Percentiles rank a stretch among this genome's conserved stretches.
These are phyloP conservation scores for Candida peoriensis DNA, from an alignment of 805 yeast species.

Conservation along the genomic window DNA sequence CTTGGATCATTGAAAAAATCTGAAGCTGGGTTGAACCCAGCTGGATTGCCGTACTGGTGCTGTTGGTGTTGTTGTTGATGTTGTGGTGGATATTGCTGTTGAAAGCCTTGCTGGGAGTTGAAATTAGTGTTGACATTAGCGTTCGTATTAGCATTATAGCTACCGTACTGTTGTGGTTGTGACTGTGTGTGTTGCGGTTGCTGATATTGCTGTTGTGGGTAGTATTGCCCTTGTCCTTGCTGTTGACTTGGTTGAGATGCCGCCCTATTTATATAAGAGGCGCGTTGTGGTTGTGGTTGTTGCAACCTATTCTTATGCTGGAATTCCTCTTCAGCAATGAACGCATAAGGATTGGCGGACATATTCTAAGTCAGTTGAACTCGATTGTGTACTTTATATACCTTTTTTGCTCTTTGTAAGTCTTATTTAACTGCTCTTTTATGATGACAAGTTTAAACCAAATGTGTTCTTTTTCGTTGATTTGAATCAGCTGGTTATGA, in stretches of 20 bases:
- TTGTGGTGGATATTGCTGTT: conserved; percentile 25
- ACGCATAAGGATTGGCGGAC: conserved; percentile 46
- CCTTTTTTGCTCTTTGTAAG: no score
- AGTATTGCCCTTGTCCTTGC: conserved; percentile 10
- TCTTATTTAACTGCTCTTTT: no score
- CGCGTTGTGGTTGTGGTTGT: conserved; percentile 17
- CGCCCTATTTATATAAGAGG: conserved; percentile 18
- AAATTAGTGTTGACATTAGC: conserved; percentile 9
- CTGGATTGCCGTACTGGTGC: conserved; percentile 9
- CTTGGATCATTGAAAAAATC: conserved; percentile 70
- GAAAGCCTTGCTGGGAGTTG: conserved; percentile 21
- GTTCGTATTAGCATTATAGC: no score
- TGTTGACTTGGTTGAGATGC: conserved; percentile 21
- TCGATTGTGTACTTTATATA: no score
- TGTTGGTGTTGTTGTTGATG: conserved; percentile 13
- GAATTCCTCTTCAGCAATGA: conserved; percentile 15
- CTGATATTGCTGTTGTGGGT: conserved; percentile 22
- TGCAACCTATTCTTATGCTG: conserved; percentile 16
- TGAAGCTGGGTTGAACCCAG: conserved; percentile 12
- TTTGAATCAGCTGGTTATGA: no score
- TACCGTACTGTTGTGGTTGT: conserved; percentile 8
- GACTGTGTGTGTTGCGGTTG: conserved; percentile 18
- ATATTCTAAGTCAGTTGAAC: no score
- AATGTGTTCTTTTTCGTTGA: no score
- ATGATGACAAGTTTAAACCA: no score